Evolutionary conservation across 352 stramenopile species (phyloP), one percentile per base, ranked within the genome.

Genomic region (Globisporangium echinulatum): DNA sequence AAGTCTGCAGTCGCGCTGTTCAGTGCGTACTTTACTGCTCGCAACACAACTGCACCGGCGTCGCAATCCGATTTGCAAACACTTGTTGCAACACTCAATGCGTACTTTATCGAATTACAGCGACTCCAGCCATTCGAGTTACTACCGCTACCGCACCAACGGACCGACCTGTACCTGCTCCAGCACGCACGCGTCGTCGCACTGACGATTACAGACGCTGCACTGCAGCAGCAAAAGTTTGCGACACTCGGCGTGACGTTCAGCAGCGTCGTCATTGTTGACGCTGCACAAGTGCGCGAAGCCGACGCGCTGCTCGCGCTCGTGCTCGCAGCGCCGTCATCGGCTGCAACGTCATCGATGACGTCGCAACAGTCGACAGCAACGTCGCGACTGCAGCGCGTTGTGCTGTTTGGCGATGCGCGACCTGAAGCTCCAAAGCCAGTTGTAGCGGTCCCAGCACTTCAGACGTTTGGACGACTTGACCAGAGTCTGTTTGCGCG

Each of bases 131-230:
- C 94, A 6, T 97, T 99, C 62, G 97, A 99, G 70, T 63, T 99
- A 52, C 79, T 99, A 19, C 88, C 96, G 25, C 96, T 88, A 25
- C 68, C 90, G 47, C 65, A 77, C 25, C 94, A 98, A 63, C 92
- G 96, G 4, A 79, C 72, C 13, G 92, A 99, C 61, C 94, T 97
- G 74, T 88, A 98, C n/a, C 71, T 99, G 33, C 96, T 94, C 36
- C 97, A 98, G 56, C 92, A 99, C 65, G 96, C 84, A 44, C 79
- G 80, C 1, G 90, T 99, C 54, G 74, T 99, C 17, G 92, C 88
- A 6, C 98, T 99, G 91, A 99, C 97, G 17, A 98, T 89, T 63
- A 98, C 93, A 8, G 87, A 99, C 59, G 92, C 94, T 36, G 96
- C 96, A 5, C 77, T 98, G 63, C 89, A 87, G 33, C 74, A 95